Evolutionary conservation across 495 filamentous ascomycete species (phyloP), one percentile per base, ranked within the genome.

Genomic region (Hypoxylon rickii): DNA sequence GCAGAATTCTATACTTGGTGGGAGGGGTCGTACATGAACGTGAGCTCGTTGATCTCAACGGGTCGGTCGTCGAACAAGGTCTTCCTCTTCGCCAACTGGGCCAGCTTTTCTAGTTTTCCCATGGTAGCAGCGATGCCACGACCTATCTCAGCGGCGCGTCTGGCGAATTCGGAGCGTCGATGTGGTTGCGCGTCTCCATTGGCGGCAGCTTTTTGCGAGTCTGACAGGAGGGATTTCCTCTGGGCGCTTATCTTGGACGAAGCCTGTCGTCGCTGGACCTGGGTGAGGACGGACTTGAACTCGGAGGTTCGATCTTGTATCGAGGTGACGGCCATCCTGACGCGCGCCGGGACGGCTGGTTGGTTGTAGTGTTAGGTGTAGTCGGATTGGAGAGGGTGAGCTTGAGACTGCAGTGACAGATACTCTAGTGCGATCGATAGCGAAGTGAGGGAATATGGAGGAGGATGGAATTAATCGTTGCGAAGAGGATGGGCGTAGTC

Each of bases 221-320:
- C 83, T 24, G 85, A 83, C 45, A 97, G 79, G 32, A 96, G 83
- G n/a, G 87, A 86, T 68, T 89, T 87, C 51, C 88, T 80, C 73
- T 95, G 90, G 11, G 87, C 70, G 31, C 86, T 86, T 29, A 86
- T 78, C 73, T 90, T 94, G 17, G 79, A 83, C 1, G 84, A 74
- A 11, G 82, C 79, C 48, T 88, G 80, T 34, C 85, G 82, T 62
- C 85, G 87, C 72, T 96, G 89, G 48, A 89, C 89, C 64, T 92
- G 90, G 15, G 80, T 79, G 41, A 97, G 82, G 68, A 97, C 92
- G 55, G 90, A 86, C 63, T 86, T 87, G 77, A 98, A 98, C 76
- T 98, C 94, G 68, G 80, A 80, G 46, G 94, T 98, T 63, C 94
- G 89, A 75, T 98, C 94, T 80, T 98, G 95, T 73, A 97, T 96